Conservation (phyloP, 257 asterid genomes). For the Scutellaria galericulata region DNA sequence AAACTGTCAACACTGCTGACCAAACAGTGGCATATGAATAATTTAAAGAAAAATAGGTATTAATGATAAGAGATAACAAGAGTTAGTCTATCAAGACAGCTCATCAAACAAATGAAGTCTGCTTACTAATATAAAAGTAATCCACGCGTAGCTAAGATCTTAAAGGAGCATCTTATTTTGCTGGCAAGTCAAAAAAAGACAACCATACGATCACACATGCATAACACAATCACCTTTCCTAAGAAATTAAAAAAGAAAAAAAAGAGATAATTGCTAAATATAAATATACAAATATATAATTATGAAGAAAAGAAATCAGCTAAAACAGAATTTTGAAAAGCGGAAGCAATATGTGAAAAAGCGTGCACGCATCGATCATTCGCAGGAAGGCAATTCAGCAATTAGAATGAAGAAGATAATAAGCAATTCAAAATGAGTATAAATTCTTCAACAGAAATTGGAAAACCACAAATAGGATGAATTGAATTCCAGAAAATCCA, state of each 20-base stretch:
- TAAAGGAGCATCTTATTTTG: conserved; percentile 35
- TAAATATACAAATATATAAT: conserved; percentile 13
- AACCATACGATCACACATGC: conserved; percentile 33
- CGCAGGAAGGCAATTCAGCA: not conserved
- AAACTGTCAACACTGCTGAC: not conserved
- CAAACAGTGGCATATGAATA: conserved; percentile 12
- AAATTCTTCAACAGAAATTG: not conserved
- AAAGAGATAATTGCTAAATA: not conserved
- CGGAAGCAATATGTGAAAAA: conserved; percentile 3
- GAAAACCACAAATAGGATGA: not conserved
- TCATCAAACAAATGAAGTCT: conserved; percentile 8
- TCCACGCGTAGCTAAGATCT: conserved; percentile 20
- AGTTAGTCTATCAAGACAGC: conserved; percentile 10
- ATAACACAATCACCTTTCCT: conserved; percentile 17
- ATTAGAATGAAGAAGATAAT: not conserved
- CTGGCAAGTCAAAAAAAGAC: conserved; percentile 41
- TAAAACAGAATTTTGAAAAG: not conserved
- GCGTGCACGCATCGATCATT: conserved; percentile 20
- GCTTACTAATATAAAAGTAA: conserved; percentile 11
- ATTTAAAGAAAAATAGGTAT: not conserved
- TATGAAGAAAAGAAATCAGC: conserved; percentile 1
- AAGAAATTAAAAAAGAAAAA: not conserved
- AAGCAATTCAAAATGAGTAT: not conserved
- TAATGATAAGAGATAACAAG: conserved; percentile 10
- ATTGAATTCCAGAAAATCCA: conserved; percentile 22